Evolutionary conservation across 768 basidiomycete genomes (phyloP).

Genomic region (Lactarius vividus): DNA sequence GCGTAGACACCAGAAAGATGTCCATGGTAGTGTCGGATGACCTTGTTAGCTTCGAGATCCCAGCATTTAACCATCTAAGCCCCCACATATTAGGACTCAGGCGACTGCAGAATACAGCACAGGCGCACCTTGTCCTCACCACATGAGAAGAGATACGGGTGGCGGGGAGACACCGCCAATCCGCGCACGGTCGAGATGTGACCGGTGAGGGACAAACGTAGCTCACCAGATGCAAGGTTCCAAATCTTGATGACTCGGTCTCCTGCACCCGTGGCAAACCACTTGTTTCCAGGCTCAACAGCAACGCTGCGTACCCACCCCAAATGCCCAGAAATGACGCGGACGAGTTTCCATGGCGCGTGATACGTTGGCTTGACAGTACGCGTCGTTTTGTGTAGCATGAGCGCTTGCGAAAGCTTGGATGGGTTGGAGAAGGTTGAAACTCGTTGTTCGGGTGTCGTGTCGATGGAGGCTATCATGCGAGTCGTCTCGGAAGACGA

Average conservation of each 20-base stretch:
- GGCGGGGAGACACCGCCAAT: conserved; percentile 84
- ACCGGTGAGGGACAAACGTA: conserved; percentile 94
- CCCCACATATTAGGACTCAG: neutral
- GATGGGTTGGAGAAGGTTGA: conserved; percentile 66
- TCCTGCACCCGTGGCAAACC: conserved; percentile 98
- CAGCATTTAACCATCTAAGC: conserved; percentile 98
- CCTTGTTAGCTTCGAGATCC: conserved; percentile 98
- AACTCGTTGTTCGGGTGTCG: conserved; percentile 59
- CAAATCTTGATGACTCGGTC: conserved; percentile 99
- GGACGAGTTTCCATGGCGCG: conserved; percentile 91
- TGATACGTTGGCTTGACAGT: conserved; percentile 96
- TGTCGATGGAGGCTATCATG: conserved; percentile 75
- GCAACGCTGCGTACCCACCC: conserved; percentile 97
- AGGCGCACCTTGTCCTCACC: conserved; percentile 90
- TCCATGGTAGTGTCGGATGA: conserved; percentile 97
- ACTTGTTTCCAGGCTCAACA: conserved; percentile 96
- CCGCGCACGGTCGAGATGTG: conserved; percentile 98
- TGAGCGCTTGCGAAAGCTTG: conserved; percentile 84
- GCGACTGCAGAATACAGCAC: neutral
- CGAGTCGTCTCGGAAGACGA: conserved; percentile 46
- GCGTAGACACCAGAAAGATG: conserved; percentile 98
- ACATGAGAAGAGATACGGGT: conserved; percentile 97
- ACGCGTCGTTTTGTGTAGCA: conserved; percentile 88
- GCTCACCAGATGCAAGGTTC: conserved; percentile 96
- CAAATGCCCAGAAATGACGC: conserved; percentile 96